Evolutionary conservation across 768 basidiomycete species (phyloP).

Genomic region (Lentinula sp.): DNA sequence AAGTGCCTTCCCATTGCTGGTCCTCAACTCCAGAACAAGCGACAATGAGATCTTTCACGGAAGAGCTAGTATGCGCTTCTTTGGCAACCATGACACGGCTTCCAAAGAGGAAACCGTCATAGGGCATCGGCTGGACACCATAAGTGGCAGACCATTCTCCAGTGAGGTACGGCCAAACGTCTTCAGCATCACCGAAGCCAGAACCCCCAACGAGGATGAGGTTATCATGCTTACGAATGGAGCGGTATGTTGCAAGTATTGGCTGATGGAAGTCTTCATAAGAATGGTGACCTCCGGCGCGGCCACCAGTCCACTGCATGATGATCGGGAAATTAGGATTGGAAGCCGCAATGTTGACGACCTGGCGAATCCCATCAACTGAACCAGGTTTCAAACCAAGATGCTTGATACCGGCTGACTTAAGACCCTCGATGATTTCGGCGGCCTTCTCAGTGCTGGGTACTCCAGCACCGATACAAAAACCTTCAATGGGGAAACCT

Average conservation of each 20-base stretch:
- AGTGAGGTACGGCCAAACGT: constrained; percentile 94
- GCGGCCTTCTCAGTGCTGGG: constrained; percentile 95
- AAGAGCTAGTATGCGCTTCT: constrained; percentile 91
- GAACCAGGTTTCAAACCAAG: constrained; percentile 98
- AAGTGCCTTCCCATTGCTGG: constrained; percentile 90
- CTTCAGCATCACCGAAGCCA: constrained; percentile 92
- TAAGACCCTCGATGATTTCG: constrained; percentile 87
- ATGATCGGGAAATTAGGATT: constrained; percentile 97
- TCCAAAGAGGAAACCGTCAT: constrained; percentile 95
- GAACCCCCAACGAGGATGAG: constrained; percentile 90
- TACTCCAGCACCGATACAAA: constrained; percentile 97
- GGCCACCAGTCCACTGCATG: constrained; percentile 98
- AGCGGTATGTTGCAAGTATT: constrained; percentile 80
- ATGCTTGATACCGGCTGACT: constrained; percentile 85
- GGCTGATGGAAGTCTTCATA: constrained; percentile 99
- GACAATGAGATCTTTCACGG: constrained; percentile 96
- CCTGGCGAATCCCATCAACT: constrained; percentile 95
- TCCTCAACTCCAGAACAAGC: constrained; percentile 91
- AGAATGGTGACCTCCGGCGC: constrained; percentile 97
- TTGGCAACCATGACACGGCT: constrained; percentile 98
- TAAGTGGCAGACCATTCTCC: constrained; percentile 93
- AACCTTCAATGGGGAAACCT: constrained; percentile 95
- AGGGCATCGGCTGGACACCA: constrained; percentile 92
- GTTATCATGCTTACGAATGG: constrained; percentile 86
- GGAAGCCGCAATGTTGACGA: constrained; percentile 89